A percentile compares a stretch with the other conserved stretches of the same genome.
Evolutionary conservation across 176 grass and related monocot genomes (phyloP).

Genomic region (Hyparrhenia diplandra): DNA sequence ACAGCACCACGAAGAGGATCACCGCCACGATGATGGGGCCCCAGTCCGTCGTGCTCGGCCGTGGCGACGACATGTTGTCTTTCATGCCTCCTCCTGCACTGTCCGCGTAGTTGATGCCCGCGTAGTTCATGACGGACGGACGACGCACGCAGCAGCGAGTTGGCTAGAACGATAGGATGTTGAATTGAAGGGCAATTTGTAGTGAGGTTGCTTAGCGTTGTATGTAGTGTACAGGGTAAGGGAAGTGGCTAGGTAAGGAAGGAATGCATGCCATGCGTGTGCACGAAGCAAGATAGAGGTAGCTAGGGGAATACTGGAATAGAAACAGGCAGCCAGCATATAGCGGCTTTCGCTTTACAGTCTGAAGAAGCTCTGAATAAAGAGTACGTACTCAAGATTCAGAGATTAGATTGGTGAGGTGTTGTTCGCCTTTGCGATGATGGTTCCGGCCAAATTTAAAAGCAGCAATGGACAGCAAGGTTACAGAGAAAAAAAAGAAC

Average conservation of each 20-base stretch:
- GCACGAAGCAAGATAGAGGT: background rate
- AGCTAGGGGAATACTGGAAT: background rate
- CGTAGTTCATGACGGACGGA: too few relatives aligned
- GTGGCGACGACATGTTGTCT: constrained; percentile 1
- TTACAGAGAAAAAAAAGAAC: background rate
- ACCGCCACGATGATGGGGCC: constrained; percentile 78
- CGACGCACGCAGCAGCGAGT: background rate
- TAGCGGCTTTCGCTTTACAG: background rate
- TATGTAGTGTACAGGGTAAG: background rate
- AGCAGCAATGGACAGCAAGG: background rate
- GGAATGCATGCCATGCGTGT: constrained; percentile 77
- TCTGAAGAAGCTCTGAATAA: background rate
- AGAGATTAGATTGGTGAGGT: background rate
- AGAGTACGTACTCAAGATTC: too few relatives aligned
- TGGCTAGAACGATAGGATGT: background rate
- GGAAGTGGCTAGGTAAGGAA: background rate
- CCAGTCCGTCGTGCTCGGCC: constrained; percentile 72
- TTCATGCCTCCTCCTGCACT: background rate
- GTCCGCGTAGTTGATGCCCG: background rate
- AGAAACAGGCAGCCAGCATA: background rate
- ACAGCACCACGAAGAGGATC: constrained; percentile 79
- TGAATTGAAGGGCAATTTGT: constrained; percentile 24
- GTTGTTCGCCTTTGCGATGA: background rate
- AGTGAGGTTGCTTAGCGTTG: constrained; percentile 35
- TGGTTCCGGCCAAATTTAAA: background rate